Conservation (phyloP, 2,329 filamentous ascomycete genomes). For the Penicillium sp. region DNA sequence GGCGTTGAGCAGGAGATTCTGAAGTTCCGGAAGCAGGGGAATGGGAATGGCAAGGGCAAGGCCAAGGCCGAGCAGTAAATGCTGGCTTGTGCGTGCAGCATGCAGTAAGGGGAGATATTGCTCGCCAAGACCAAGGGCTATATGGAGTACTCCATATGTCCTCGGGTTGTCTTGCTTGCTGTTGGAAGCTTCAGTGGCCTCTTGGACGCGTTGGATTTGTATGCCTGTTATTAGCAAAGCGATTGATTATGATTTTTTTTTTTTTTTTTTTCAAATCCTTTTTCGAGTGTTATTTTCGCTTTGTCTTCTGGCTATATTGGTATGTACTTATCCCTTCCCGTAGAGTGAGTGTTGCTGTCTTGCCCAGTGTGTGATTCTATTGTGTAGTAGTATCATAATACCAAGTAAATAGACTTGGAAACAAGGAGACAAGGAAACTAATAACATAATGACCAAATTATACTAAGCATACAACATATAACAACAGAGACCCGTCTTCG, state of each 20-base stretch:
- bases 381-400: background rate
- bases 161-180: background rate
- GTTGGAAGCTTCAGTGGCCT: background rate
- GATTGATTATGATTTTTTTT: background rate
- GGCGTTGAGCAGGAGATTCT: slow-evolving; percentile 66
- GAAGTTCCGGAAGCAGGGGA: slow-evolving; percentile 56
- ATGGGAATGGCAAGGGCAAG: slow-evolving; percentile 10
- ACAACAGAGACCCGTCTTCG: background rate
- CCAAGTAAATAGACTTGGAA: background rate
- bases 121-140: background rate
- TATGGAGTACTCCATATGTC: background rate
- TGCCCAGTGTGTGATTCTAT: background rate
- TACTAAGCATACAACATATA: background rate
- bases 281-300: background rate
- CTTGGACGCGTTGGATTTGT: background rate
- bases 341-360: background rate
- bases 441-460: background rate
- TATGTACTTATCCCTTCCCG: background rate
- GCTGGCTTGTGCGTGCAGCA: background rate
- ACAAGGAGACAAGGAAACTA: background rate
- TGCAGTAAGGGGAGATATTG: slow-evolving; percentile 4
- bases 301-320: background rate
- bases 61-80: slow-evolving; percentile 14
- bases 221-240: slow-evolving; percentile 7
- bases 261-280: too few species aligned